Conservation (phyloP, 805 yeast species). For the Myxozyma geophila region DNA sequence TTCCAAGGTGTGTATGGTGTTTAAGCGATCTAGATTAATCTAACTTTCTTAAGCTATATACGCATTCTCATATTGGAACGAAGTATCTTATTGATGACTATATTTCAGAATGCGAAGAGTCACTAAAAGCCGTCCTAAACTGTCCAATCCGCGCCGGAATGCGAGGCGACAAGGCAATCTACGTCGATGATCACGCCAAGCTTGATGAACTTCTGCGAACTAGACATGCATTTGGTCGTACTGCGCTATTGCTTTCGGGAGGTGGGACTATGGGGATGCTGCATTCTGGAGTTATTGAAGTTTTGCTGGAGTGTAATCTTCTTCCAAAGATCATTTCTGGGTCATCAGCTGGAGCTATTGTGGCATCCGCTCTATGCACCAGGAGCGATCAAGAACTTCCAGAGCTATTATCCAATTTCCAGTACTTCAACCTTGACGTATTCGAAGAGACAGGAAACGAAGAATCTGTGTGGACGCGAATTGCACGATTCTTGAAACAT, state of each 20-base stretch:
- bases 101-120: constrained; percentile 71
- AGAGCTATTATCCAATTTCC: constrained; percentile 56
- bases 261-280: constrained; percentile 94
- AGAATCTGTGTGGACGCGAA: constrained; percentile 57
- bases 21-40: neutral
- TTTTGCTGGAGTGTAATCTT: constrained; percentile 71
- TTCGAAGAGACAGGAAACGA: constrained; percentile 59
- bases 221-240: constrained; percentile 87
- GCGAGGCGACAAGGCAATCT: constrained; percentile 30
- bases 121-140: constrained; percentile 43
- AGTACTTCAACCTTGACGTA: constrained; percentile 52
- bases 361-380: constrained; percentile 85
- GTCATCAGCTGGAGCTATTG: constrained; percentile 93
- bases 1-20: constrained; percentile 47
- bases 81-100: constrained; percentile 82
- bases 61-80: constrained; percentile 84
- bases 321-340: constrained; percentile 91
- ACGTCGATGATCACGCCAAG: constrained; percentile 67
- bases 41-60: constrained; percentile 53
- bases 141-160: constrained; percentile 37
- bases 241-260: constrained; percentile 93
- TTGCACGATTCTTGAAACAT: constrained; percentile 69
- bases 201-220: constrained; percentile 84
- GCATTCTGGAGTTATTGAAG: constrained; percentile 88
- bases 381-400: constrained; percentile 70